Evolutionary conservation across 306 rosid genomes (phyloP).

Genomic region (Heteromeles arbutifolia): DNA sequence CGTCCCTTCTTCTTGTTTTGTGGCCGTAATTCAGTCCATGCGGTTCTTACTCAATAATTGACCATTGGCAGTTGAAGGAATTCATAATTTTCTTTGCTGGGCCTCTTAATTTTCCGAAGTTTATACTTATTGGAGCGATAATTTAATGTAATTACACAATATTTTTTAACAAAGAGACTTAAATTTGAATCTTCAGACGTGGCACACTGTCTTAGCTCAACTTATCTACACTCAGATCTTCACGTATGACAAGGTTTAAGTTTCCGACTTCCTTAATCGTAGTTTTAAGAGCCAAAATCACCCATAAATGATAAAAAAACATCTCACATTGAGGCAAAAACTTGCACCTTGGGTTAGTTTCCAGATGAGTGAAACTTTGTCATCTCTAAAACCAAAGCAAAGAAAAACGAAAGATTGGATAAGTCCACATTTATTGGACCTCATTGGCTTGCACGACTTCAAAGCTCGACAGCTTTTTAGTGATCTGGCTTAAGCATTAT

Average conservation of each 20-base stretch:
- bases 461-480: background rate
- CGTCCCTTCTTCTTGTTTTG: background rate
- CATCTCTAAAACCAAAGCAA: background rate
- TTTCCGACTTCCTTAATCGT: background rate
- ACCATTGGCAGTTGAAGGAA: background rate
- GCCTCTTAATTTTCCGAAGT: background rate
- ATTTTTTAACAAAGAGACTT: too few species aligned
- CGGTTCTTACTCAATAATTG: background rate
- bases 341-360: background rate
- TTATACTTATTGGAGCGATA: too few species aligned
- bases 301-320: background rate
- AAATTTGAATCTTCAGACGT: too few species aligned
- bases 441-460: background rate
- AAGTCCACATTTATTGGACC: background rate
- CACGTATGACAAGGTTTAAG: background rate
- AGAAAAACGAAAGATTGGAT: background rate
- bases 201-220: too few species aligned
- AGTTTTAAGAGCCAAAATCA: background rate
- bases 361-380: background rate
- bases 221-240: too few species aligned
- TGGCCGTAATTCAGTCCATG: background rate
- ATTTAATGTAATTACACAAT: too few species aligned
- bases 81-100: background rate
- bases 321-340: background rate
- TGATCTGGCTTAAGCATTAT: background rate